Evolutionary conservation across 176 grass and related monocot species (phyloP).

Genomic region (Thalia dealbata): DNA sequence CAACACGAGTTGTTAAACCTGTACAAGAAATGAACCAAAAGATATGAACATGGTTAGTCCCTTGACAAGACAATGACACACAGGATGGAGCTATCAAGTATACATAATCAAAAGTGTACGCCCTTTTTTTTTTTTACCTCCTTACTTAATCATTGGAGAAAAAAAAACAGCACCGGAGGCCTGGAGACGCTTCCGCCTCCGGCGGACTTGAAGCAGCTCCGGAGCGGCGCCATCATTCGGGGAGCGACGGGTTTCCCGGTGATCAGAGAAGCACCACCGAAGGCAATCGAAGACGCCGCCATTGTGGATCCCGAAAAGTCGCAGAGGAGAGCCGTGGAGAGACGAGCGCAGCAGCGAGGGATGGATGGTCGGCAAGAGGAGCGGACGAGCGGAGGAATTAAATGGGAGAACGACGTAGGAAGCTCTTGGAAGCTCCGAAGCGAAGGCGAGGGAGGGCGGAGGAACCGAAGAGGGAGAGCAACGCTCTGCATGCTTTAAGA

Average conservation of each 20-base stretch:
- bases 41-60: neutral
- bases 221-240: slow-evolving; percentile 6
- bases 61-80: neutral
- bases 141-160: no score
- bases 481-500: no score
- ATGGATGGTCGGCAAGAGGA: neutral
- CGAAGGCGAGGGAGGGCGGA: neutral
- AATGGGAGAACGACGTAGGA: neutral
- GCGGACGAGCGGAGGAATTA: neutral
- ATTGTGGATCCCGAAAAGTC: slow-evolving; percentile 20
- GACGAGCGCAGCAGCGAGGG: neutral
- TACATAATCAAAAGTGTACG: neutral
- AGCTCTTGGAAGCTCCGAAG: neutral
- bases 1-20: slow-evolving; percentile 65
- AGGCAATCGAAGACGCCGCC: slow-evolving; percentile 18
- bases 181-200: neutral
- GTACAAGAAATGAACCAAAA: slow-evolving; percentile 19
- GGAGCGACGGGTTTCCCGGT: neutral
- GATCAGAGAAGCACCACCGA: slow-evolving; percentile 11
- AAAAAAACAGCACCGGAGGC: neutral
- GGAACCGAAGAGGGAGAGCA: neutral
- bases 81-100: neutral
- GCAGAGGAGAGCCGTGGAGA: neutral
- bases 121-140: no score
- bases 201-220: neutral